These are phyloP conservation scores for Alternaria solani DNA, from an alignment of 2,329 filamentous ascomycete genomes.

Conservation along the genomic window DNA sequence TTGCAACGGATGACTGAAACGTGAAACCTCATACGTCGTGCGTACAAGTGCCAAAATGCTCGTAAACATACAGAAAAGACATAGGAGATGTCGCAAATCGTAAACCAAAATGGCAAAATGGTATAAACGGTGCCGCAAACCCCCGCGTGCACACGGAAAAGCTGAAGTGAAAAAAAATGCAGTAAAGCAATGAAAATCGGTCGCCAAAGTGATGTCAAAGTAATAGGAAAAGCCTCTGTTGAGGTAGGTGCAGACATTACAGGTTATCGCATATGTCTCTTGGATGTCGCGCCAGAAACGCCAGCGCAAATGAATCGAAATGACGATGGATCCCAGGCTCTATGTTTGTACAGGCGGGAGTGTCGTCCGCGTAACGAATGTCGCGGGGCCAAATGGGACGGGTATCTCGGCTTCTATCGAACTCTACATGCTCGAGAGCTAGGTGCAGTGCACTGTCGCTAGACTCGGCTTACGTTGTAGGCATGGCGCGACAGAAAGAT, in stretches of 20 bases:
- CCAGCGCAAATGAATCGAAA: conserved; percentile 39
- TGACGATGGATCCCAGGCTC: conserved; percentile 34
- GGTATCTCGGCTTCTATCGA: conserved; percentile 20
- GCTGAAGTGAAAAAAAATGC: conserved; percentile 29
- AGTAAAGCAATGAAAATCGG: conserved; percentile 20
- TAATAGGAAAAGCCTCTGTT: conserved; percentile 36
- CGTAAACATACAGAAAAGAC: conserved; percentile 38
- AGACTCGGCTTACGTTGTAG: conserved; percentile 24
- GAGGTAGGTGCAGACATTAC: conserved; percentile 46
- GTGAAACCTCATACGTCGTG: conserved; percentile 29
- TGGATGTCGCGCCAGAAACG: conserved; percentile 43
- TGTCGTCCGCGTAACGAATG: conserved; percentile 28
- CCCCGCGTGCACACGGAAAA: conserved; percentile 25
- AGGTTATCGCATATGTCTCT: conserved; percentile 39
- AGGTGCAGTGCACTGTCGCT: conserved; percentile 20
- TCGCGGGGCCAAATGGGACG: conserved; percentile 27
- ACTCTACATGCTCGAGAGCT: conserved; percentile 25
- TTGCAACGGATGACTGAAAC: conserved; percentile 17
- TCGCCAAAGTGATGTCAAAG: conserved; percentile 34
- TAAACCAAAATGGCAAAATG: conserved; percentile 38
- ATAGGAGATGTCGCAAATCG: conserved; percentile 38
- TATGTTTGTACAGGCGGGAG: conserved; percentile 45
- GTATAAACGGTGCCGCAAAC: conserved; percentile 44
- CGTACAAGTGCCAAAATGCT: conserved; percentile 27
- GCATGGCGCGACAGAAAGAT: conserved; percentile 15